Conservation (phyloP, 2,329 filamentous ascomycete genomes). For the Sarocladium brachiariae region DNA sequence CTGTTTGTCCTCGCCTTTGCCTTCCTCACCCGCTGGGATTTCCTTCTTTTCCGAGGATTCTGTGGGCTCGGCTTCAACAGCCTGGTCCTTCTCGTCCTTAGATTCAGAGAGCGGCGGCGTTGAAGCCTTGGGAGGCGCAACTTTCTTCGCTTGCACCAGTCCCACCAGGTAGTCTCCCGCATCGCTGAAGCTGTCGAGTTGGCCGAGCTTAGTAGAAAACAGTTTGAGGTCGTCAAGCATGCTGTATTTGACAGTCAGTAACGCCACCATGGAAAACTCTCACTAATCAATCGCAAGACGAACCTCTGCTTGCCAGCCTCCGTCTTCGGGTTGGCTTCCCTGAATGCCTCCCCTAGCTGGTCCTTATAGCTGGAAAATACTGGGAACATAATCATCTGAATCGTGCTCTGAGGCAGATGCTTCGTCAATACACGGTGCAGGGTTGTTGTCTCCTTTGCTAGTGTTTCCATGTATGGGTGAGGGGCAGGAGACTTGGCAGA, state of each 20-base stretch:
- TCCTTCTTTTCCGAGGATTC: slow-evolving; percentile 9
- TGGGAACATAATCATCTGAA: slow-evolving; percentile 76
- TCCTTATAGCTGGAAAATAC: slow-evolving; percentile 79
- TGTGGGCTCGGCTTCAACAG: slow-evolving; percentile 2
- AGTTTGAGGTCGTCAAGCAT: slow-evolving; percentile 71
- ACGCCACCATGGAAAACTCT: neutral
- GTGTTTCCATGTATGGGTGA: slow-evolving; percentile 76
- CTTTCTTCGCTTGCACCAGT: slow-evolving; percentile 55
- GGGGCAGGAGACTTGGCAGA: slow-evolving; percentile 22
- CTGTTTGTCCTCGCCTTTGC: slow-evolving; percentile 11
- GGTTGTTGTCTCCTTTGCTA: slow-evolving; percentile 79
- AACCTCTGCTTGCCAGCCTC: slow-evolving; percentile 66
- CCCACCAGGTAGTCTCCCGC: slow-evolving; percentile 62
- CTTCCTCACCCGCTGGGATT: slow-evolving; percentile 8
- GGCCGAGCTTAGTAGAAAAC: slow-evolving; percentile 63
- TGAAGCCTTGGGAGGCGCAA: slow-evolving; percentile 21
- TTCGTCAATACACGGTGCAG: slow-evolving; percentile 78
- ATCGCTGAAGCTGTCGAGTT: slow-evolving; percentile 72
- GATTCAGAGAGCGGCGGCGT: slow-evolving; percentile 8
- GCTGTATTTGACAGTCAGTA: slow-evolving; percentile 34
- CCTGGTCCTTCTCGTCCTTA: slow-evolving; percentile 12
- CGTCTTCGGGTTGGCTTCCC: slow-evolving; percentile 57
- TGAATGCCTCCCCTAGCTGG: slow-evolving; percentile 67
- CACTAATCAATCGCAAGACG: slow-evolving; percentile 20
- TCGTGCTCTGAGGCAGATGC: slow-evolving; percentile 69